These are phyloP conservation scores for Herpetospermum pedunculosum DNA, from an alignment of 306 rosid species.

Conservation along the genomic window DNA sequence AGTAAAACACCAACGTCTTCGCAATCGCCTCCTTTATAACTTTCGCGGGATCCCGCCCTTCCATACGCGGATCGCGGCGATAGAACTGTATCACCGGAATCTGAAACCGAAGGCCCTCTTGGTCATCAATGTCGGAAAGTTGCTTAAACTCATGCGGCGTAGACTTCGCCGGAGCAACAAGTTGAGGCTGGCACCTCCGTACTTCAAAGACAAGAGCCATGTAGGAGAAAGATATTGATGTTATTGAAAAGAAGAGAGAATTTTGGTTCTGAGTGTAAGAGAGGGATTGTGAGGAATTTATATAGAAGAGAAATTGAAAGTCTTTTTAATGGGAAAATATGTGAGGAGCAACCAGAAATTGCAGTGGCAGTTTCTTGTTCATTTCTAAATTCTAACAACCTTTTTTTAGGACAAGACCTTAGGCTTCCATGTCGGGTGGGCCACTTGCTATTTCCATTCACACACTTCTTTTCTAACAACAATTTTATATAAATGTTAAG, in stretches of 20 bases:
- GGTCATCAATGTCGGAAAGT: constrained; percentile 27
- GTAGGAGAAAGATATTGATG: too few relatives aligned
- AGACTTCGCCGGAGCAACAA: constrained; percentile 9
- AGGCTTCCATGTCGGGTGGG: neutral
- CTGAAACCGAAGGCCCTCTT: constrained; percentile 5
- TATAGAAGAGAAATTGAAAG: neutral
- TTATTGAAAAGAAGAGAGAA: neutral
- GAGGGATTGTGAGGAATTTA: neutral
- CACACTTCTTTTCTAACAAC: neutral
- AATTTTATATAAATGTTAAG: neutral
- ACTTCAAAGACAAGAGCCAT: constrained; percentile 2
- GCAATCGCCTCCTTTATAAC: neutral
- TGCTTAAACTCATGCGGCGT: constrained; percentile 17
- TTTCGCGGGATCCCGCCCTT: neutral
- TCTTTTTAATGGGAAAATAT: neutral
- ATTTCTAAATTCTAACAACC: too few relatives aligned
- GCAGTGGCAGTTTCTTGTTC: neutral
- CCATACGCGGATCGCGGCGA: neutral
- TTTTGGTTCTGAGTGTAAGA: neutral
- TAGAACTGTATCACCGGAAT: constrained; percentile 2
- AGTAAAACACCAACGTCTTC: neutral
- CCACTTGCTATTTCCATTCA: neutral
- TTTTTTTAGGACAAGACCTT: too few relatives aligned
- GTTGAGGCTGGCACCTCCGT: constrained; percentile 1
- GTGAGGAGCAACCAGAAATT: neutral